These are phyloP conservation scores for Artemisia tridentata DNA, from an alignment of 129 eudicot genomes.

Conservation along the genomic window DNA sequence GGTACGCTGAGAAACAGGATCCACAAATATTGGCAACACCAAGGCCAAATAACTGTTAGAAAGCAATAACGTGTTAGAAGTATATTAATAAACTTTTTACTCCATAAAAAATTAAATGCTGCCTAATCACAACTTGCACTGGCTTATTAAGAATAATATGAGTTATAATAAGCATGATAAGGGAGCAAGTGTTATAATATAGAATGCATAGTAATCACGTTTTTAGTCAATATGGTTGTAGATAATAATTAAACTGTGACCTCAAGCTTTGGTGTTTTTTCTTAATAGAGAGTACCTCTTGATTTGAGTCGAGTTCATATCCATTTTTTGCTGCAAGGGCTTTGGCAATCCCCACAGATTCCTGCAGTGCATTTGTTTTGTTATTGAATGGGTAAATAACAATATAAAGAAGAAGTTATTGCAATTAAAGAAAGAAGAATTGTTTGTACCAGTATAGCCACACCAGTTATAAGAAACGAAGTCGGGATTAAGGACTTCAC, in stretches of 20 bases:
- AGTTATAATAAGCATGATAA: too few relatives aligned
- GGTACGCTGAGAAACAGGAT: slow-evolving; percentile 79
- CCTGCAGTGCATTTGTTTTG: slow-evolving; percentile 36
- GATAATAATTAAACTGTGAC: background rate
- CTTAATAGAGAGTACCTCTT: slow-evolving; percentile 56
- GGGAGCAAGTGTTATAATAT: too few relatives aligned
- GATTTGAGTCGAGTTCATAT: slow-evolving; percentile 90
- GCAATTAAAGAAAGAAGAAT: background rate
- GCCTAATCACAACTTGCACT: too few relatives aligned
- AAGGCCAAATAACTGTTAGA: slow-evolving; percentile 87
- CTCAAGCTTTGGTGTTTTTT: background rate
- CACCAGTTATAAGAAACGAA: slow-evolving; percentile 82
- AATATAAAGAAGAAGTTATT: background rate
- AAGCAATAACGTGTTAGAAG: slow-evolving; percentile 16
- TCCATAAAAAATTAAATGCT: background rate
- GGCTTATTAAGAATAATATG: too few relatives aligned
- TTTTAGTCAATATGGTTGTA: background rate
- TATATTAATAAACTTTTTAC: background rate
- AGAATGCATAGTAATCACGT: background rate
- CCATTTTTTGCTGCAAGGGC: slow-evolving; percentile 96
- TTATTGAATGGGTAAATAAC: slow-evolving; percentile 14
- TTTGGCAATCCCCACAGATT: slow-evolving; percentile 96
- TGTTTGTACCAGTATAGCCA: slow-evolving; percentile 75
- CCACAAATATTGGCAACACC: slow-evolving; percentile 90
- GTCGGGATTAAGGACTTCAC: slow-evolving; percentile 75